These are phyloP conservation scores for Albatrellus sp. DNA, from an alignment of 1,284 basidiomycete species.

Conservation along the genomic window DNA sequence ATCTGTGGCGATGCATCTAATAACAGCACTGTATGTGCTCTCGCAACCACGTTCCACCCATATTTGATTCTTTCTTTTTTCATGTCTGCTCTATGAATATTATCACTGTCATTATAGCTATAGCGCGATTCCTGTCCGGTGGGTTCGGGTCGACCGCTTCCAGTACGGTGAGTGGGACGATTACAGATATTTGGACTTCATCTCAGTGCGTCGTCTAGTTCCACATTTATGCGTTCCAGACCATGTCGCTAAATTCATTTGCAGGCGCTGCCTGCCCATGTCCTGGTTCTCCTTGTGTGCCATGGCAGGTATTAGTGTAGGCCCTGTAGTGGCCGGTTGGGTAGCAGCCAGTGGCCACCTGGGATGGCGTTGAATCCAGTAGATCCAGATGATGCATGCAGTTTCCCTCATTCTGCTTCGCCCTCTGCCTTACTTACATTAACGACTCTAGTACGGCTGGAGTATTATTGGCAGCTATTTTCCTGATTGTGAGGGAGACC, in stretches of 20 bases:
- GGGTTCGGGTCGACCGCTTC: conserved; percentile 57
- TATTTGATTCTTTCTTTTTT: neutral
- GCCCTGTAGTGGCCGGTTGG: conserved; percentile 54
- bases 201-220: conserved; percentile 29
- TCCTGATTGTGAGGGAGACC: conserved; percentile 47
- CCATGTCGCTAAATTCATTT: neutral
- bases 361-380: conserved; percentile 75
- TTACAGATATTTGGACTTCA: conserved; percentile 59
- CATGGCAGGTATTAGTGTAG: conserved; percentile 49
- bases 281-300: conserved; percentile 47
- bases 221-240: neutral
- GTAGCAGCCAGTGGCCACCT: conserved; percentile 49
- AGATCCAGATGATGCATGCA: conserved; percentile 57
- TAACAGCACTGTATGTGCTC: conserved; percentile 30
- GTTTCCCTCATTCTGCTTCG: conserved; percentile 4
- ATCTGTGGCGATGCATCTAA: conserved; percentile 46
- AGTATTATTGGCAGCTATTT: conserved; percentile 28
- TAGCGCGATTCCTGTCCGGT: conserved; percentile 55
- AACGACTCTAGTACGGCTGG: conserved; percentile 28
- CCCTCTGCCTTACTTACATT: neutral
- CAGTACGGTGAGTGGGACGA: conserved; percentile 69
- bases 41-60: neutral
- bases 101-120: conserved; percentile 55
- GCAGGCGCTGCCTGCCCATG: conserved; percentile 64
- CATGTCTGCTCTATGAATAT: conserved; percentile 59